A percentile compares a stretch with the other conserved stretches of the same genome.
phyloP scores from a whole-genome alignment of 352 stramenopile genomes.

The Phytophthora agathidicida region DNA sequence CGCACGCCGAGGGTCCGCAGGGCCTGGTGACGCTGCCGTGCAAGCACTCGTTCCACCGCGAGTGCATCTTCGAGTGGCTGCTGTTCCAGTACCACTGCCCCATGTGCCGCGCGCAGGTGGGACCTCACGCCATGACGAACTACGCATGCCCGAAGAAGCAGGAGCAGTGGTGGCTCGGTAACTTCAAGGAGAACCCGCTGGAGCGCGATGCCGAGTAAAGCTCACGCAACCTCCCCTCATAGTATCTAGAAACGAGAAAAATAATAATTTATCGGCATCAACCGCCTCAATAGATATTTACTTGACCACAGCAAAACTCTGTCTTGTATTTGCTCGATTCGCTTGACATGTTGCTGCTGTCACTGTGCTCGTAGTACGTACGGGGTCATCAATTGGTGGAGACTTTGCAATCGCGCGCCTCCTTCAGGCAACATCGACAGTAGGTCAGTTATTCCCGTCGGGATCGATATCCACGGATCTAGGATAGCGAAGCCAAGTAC shows the following conservation, averaged over 20 bases:
- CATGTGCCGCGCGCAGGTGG: conserved; percentile 61
- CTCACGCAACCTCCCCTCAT: not conserved
- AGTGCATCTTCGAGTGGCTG: conserved; percentile 81
- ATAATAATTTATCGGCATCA: conserved; percentile 23
- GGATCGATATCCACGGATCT: too few species aligned
- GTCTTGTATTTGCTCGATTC: too few species aligned
- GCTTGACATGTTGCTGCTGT: too few species aligned
- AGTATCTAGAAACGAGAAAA: conserved; percentile 18
- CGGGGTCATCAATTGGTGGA: too few species aligned
- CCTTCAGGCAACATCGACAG: too few species aligned
- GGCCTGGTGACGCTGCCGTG: conserved; percentile 59
- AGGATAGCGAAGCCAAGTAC: too few species aligned
- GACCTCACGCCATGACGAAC: conserved; percentile 63
- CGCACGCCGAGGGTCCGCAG: conserved; percentile 25
- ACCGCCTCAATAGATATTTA: conserved; percentile 6
- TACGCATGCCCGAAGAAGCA: conserved; percentile 58
- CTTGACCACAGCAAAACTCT: conserved; percentile 7
- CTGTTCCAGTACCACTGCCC: conserved; percentile 76
- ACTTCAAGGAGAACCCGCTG: conserved; percentile 63
- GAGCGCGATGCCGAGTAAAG: conserved; percentile 23
- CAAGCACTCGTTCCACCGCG: conserved; percentile 75
- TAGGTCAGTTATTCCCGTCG: too few species aligned
- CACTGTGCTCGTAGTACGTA: too few species aligned
- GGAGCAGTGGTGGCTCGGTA: conserved; percentile 69
- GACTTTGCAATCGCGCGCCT: too few species aligned